These are phyloP conservation scores for Pyrenula massariospora DNA, from an alignment of 495 filamentous ascomycete species.

Conservation along the genomic window DNA sequence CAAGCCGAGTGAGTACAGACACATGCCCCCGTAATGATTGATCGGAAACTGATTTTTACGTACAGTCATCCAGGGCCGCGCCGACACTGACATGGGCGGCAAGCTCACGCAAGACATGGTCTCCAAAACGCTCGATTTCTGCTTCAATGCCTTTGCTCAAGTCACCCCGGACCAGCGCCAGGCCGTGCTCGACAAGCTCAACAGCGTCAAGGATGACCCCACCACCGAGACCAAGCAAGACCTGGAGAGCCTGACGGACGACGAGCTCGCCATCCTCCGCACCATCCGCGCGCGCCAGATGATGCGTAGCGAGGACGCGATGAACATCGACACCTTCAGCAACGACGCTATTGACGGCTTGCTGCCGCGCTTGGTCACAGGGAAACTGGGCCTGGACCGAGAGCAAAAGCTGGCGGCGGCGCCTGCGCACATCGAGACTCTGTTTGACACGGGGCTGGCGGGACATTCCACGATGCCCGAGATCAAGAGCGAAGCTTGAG, in stretches of 20 bases:
- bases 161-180: slow-evolving; percentile 13
- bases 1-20: too few relatives aligned
- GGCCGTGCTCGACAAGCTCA: slow-evolving; percentile 13
- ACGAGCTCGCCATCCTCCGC: too few relatives aligned
- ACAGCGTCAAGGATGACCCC: slow-evolving; percentile 2
- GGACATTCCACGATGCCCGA: too few relatives aligned
- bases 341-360: slow-evolving; percentile 24
- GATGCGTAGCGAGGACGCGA: slow-evolving; percentile 19
- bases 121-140: slow-evolving; percentile 27
- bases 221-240: slow-evolving; percentile 2
- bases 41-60: too few relatives aligned
- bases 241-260: too few relatives aligned
- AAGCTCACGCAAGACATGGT: slow-evolving; percentile 19
- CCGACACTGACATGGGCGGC: slow-evolving; percentile 15
- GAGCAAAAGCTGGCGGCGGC: too few relatives aligned
- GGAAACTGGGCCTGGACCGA: slow-evolving; percentile 7
- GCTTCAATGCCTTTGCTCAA: slow-evolving; percentile 15
- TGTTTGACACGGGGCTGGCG: too few relatives aligned
- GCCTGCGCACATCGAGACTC: too few relatives aligned
- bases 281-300: slow-evolving; percentile 13
- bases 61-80: slow-evolving; percentile 31
- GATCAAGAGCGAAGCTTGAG: too few relatives aligned
- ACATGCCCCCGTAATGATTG: too few relatives aligned
- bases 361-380: slow-evolving; percentile 16
- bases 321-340: slow-evolving; percentile 23